Conservation (phyloP, 2,329 filamentous ascomycete species). For the Trichoderma sp. region DNA sequence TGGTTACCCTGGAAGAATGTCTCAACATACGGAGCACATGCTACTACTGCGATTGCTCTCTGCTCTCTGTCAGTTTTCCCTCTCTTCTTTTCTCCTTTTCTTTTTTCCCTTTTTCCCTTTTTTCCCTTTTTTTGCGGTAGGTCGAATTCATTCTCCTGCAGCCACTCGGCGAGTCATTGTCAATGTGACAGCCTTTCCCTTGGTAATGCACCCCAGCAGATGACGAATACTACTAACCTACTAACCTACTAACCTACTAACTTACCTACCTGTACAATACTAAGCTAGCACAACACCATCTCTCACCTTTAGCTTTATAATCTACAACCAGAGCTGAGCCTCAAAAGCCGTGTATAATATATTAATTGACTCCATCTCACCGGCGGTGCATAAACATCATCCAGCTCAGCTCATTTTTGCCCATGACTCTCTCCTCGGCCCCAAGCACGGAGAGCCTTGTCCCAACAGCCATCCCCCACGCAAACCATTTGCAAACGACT, state of each 20-base stretch:
- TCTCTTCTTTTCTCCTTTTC: not conserved
- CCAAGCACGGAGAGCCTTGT: not conserved
- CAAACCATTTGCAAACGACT: not conserved
- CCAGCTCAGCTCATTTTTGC: not conserved
- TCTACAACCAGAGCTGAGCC: not conserved
- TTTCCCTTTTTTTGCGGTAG: not conserved
- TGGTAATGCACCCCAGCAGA: not conserved
- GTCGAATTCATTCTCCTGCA: not conserved
- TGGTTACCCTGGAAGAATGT: not conserved
- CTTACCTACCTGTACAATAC: too few species aligned
- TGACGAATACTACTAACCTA: not conserved
- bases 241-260: too few species aligned
- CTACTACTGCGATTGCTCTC: not conserved
- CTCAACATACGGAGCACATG: not conserved
- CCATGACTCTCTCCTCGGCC: not conserved
- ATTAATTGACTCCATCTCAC: conserved; percentile 1
- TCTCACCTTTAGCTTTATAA: not conserved
- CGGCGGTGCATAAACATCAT: not conserved
- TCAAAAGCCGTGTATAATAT: not conserved
- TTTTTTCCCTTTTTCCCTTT: not conserved
- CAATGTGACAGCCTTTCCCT: not conserved
- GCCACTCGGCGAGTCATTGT: not conserved
- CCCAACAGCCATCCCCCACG: not conserved
- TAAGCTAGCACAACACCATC: not conserved
- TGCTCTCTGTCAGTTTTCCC: not conserved